Evolutionary conservation across 2,329 filamentous ascomycete species (phyloP).

Genomic region (Arthrobotrys sinensis): DNA sequence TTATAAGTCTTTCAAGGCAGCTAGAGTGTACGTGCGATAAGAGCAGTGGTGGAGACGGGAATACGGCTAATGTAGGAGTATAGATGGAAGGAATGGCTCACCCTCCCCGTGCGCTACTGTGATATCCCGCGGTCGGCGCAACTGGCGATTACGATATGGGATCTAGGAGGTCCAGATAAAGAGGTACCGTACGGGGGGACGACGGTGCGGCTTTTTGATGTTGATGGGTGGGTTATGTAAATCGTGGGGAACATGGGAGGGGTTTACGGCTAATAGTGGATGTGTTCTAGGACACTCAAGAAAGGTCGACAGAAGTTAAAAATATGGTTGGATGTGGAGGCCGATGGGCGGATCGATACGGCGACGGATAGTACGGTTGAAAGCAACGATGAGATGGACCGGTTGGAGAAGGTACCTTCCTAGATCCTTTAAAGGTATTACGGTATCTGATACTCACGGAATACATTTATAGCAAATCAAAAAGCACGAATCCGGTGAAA

Average conservation of each 20-base stretch:
- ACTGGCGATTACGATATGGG: conserved; percentile 95
- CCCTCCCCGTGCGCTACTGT: conserved; percentile 86
- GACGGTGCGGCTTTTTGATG: conserved; percentile 91
- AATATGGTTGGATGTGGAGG: conserved; percentile 83
- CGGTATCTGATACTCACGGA: background rate
- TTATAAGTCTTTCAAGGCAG: conserved; percentile 89
- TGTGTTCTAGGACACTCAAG: conserved; percentile 73
- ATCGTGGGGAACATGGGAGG: background rate
- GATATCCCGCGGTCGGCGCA: conserved; percentile 85
- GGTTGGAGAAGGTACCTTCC: conserved; percentile 77
- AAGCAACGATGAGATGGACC: conserved; percentile 86
- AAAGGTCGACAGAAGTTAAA: conserved; percentile 94
- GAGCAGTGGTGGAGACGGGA: background rate
- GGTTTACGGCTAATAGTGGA: conserved; percentile 27
- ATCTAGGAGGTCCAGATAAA: conserved; percentile 80
- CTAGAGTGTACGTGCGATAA: conserved; percentile 72
- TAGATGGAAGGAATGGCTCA: conserved; percentile 97
- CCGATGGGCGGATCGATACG: conserved; percentile 86
- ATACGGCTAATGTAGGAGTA: conserved; percentile 33
- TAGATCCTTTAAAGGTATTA: background rate
- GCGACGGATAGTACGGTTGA: conserved; percentile 79
- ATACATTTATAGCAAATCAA: conserved; percentile 78
- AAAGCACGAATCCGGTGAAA: conserved; percentile 98
- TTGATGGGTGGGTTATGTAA: conserved; percentile 76
- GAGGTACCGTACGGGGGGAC: conserved; percentile 92